Conservation (phyloP, 1,284 basidiomycete genomes). For the Cutaneotrichosporon sp. region DNA sequence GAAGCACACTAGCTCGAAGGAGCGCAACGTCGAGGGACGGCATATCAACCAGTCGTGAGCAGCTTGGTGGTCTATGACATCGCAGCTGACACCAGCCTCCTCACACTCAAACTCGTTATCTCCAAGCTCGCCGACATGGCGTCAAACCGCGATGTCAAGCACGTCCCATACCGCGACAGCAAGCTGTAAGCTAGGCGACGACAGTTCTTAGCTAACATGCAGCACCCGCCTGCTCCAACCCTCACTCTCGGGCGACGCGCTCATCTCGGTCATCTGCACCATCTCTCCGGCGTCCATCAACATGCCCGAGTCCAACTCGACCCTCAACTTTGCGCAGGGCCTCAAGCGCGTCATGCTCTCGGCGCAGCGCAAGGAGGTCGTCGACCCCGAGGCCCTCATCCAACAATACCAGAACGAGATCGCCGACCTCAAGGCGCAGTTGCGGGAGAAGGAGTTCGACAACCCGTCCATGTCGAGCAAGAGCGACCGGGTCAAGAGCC, state of each 20-base stretch:
- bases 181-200: constrained; percentile 59
- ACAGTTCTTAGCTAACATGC: constrained; percentile 49
- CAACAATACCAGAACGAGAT: constrained; percentile 85
- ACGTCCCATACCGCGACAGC: constrained; percentile 93
- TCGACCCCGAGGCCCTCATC: constrained; percentile 88
- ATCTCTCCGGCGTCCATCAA: constrained; percentile 74
- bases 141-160: constrained; percentile 75
- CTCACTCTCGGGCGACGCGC: constrained; percentile 88
- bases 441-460: constrained; percentile 46
- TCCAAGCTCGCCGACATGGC: constrained; percentile 84
- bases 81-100: constrained; percentile 52
- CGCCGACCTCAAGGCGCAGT: constrained; percentile 64
- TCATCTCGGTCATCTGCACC: constrained; percentile 95
- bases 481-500: constrained; percentile 57
- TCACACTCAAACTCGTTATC: constrained; percentile 88
- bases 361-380: constrained; percentile 89
- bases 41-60: constrained; percentile 63
- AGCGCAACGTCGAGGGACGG: constrained; percentile 85
- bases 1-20: constrained; percentile 90
- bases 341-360: constrained; percentile 63
- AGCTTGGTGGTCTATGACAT: too few relatives aligned
- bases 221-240: constrained; percentile 89
- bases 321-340: constrained; percentile 76
- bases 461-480: constrained; percentile 65
- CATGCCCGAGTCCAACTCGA: constrained; percentile 78